These are phyloP conservation scores for Calocera cornea DNA, from an alignment of 768 basidiomycete genomes.

Conservation along the genomic window DNA sequence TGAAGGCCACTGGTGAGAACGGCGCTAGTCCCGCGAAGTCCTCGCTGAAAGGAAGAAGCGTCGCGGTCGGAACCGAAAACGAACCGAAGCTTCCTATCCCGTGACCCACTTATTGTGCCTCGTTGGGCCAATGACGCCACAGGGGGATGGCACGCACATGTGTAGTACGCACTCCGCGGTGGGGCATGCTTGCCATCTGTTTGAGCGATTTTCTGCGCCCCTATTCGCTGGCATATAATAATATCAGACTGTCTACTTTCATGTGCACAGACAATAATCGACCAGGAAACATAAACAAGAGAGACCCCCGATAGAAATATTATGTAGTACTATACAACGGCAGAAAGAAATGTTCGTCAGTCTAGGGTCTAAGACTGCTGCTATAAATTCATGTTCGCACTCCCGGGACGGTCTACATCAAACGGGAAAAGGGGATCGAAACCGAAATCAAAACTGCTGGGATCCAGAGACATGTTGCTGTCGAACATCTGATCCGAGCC, in stretches of 20 bases:
- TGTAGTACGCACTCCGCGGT: too few relatives aligned
- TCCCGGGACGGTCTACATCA: neutral
- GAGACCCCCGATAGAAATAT: neutral
- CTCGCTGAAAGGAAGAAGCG: neutral
- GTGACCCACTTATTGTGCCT: neutral
- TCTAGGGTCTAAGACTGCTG: neutral
- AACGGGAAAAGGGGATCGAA: neutral
- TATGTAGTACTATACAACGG: neutral
- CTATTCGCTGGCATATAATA: neutral
- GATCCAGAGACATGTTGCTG: neutral
- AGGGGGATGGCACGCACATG: neutral
- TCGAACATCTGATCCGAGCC: neutral
- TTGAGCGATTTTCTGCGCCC: neutral
- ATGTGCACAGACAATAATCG: neutral
- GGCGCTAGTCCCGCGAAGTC: neutral
- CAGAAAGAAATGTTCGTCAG: neutral
- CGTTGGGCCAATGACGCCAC: neutral
- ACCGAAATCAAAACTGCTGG: neutral
- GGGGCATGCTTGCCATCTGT: neutral
- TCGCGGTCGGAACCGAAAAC: neutral
- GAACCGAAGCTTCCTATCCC: neutral
- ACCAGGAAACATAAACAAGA: neutral
- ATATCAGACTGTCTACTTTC: neutral
- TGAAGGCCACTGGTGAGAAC: neutral
- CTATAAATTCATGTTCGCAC: neutral